Conservation (phyloP, 768 basidiomycete genomes). For the Termitomyces sp. region DNA sequence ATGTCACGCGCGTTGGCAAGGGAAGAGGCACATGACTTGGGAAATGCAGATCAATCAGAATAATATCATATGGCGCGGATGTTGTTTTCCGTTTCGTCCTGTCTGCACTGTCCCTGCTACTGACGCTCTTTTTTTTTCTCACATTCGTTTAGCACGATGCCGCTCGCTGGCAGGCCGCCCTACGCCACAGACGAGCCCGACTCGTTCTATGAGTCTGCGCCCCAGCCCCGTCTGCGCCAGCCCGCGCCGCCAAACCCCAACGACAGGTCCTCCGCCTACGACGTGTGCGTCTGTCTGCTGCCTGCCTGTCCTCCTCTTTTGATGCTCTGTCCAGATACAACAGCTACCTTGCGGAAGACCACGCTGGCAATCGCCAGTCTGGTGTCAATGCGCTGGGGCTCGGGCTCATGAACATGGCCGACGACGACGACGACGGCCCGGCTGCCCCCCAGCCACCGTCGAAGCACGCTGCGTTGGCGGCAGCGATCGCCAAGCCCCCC, state of each 20-base stretch:
- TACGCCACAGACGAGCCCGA: conserved; percentile 68
- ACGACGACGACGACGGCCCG: conserved; percentile 33
- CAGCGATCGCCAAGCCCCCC: neutral
- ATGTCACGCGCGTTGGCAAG: neutral
- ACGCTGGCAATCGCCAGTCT: conserved; percentile 34
- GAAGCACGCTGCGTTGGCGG: conserved; percentile 2
- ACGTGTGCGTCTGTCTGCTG: conserved; percentile 45
- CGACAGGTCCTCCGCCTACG: conserved; percentile 55
- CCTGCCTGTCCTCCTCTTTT: conserved; percentile 4
- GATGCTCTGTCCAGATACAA: conserved; percentile 44
- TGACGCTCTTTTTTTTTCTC: conserved; percentile 1
- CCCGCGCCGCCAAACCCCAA: conserved; percentile 46
- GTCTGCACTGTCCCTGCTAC: neutral
- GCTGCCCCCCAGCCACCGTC: conserved; percentile 3
- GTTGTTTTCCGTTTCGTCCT: neutral
- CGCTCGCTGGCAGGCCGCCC: conserved; percentile 54
- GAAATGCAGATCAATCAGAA: neutral
- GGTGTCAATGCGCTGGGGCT: conserved; percentile 50
- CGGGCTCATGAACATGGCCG: conserved; percentile 41
- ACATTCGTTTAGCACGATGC: conserved; percentile 24
- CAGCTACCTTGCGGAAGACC: conserved; percentile 40
- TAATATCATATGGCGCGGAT: neutral
- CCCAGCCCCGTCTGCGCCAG: conserved; percentile 37
- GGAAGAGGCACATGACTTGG: too few relatives aligned
- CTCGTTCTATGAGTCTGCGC: conserved; percentile 45